Evolutionary conservation across 257 asterid species (phyloP).

Genomic region (Voacanga thouarsii): DNA sequence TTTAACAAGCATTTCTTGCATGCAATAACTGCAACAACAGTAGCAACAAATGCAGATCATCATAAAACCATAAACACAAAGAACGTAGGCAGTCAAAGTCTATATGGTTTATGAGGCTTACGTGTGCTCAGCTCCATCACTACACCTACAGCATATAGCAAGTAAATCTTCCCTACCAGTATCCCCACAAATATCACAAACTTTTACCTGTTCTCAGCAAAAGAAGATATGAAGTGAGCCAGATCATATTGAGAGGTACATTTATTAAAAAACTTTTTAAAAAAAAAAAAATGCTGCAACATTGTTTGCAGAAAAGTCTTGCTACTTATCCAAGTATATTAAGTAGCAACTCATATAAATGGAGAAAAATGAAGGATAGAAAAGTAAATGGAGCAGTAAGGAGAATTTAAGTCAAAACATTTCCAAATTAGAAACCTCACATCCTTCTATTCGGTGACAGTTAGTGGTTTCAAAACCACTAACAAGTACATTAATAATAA

Average conservation of each 20-base stretch:
- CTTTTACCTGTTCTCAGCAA: slow-evolving; percentile 58
- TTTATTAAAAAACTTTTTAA: not conserved
- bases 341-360: not conserved
- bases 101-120: slow-evolving; percentile 29
- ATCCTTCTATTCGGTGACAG: not conserved
- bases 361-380: not conserved
- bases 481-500: not conserved
- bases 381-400: not conserved
- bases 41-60: slow-evolving; percentile 14
- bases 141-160: slow-evolving; percentile 80
- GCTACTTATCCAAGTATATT: not conserved
- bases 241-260: not conserved
- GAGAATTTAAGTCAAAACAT: not conserved
- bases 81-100: not conserved
- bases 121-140: slow-evolving; percentile 99
- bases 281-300: not conserved
- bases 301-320: not conserved
- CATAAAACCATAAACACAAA: slow-evolving; percentile 15
- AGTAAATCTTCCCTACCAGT: slow-evolving; percentile 90
- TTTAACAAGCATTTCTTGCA: slow-evolving; percentile 62
- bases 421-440: not conserved
- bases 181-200: slow-evolving; percentile 98
- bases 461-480: not conserved
- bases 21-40: slow-evolving; percentile 64
- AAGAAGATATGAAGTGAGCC: not conserved